Conservation (phyloP, 2,329 filamentous ascomycete genomes). For the Aspergillus fijiensis region DNA sequence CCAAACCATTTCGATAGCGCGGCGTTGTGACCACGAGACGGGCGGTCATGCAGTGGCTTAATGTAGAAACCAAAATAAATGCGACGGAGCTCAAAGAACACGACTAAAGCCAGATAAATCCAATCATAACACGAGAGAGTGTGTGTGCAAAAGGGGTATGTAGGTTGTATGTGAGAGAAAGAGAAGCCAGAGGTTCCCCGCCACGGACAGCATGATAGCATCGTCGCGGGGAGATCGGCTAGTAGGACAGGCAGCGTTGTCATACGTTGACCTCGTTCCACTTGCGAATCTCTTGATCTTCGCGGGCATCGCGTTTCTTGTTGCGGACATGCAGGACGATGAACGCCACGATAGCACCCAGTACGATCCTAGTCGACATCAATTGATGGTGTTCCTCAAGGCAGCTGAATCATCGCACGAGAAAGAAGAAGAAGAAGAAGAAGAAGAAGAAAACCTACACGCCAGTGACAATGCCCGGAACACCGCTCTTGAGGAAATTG, state of each 20-base stretch:
- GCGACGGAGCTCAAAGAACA: neutral
- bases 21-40: neutral
- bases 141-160: neutral
- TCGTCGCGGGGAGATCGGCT: no score
- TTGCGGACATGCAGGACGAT: slow-evolving; percentile 19
- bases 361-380: slow-evolving; percentile 12
- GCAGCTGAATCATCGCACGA: no score
- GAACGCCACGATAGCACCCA: slow-evolving; percentile 12
- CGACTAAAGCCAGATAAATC: neutral
- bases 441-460: slow-evolving; percentile 10
- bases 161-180: neutral
- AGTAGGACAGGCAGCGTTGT: neutral
- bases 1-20: neutral
- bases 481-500: slow-evolving; percentile 19
- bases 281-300: slow-evolving; percentile 11
- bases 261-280: slow-evolving; percentile 14
- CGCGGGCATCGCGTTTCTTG: slow-evolving; percentile 16
- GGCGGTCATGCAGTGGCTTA: neutral
- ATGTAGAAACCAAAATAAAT: neutral
- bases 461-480: slow-evolving; percentile 18
- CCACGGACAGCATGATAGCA: neutral
- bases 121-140: neutral
- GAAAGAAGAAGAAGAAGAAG: neutral
- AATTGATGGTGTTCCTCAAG: neutral
- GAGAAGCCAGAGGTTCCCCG: neutral